A percentile compares a stretch with the other conserved stretches of the same genome.
Conservation (phyloP, 306 rosid genomes). For the Neltuma alba region DNA sequence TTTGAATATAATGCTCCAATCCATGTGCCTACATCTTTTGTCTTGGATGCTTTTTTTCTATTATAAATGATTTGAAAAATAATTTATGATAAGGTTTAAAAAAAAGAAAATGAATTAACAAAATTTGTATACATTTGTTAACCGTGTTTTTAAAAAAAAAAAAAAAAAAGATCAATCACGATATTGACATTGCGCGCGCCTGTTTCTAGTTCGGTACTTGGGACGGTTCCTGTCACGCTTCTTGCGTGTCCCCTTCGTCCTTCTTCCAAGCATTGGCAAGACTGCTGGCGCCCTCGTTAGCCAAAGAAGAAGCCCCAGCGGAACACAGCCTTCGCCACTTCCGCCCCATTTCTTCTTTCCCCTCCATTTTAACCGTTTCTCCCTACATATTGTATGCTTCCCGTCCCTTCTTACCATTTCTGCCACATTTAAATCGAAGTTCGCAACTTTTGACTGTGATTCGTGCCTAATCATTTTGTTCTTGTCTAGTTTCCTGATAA, state of each 20-base stretch:
- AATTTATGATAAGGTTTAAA: no score
- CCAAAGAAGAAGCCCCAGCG: not conserved
- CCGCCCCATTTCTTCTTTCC: not conserved
- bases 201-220: not conserved
- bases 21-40: no score
- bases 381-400: not conserved
- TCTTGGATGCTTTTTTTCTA: no score
- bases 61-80: no score
- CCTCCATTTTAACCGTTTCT: not conserved
- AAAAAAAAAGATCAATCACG: no score
- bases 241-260: not conserved
- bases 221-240: not conserved
- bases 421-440: not conserved
- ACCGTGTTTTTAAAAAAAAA: no score
- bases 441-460: not conserved
- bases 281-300: not conserved
- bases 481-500: not conserved
- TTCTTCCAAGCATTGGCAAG: not conserved
- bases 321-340: not conserved
- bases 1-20: no score
- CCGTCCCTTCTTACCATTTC: not conserved
- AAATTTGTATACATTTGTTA: no score
- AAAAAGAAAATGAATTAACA: no score
- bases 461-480: not conserved
- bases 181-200: no score